phyloP scores from a whole-genome alignment of 305 asterid genomes.

The Withania somnifera region DNA sequence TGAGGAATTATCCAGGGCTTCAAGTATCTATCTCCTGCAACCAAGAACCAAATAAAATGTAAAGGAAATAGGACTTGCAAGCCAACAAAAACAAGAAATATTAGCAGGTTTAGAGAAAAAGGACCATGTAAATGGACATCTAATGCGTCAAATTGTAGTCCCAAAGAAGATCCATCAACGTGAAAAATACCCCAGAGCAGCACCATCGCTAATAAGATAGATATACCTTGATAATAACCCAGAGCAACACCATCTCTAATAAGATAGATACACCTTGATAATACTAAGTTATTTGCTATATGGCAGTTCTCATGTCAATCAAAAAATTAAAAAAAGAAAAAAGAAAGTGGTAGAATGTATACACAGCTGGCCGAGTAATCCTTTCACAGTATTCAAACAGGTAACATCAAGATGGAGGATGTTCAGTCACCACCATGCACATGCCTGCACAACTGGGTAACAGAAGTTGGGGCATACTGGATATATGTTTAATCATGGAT shows the following conservation, averaged over 20 bases:
- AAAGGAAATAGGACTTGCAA: neutral
- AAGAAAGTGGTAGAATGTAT: neutral
- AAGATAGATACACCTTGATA: neutral
- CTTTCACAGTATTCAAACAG: neutral
- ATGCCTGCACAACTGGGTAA: neutral
- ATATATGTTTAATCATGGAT: no score
- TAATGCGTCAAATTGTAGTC: neutral
- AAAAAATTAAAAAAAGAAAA: neutral
- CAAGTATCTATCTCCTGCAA: conserved; percentile 84
- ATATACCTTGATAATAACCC: neutral
- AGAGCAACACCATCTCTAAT: neutral
- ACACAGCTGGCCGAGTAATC: neutral
- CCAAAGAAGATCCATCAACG: neutral
- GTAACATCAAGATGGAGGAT: neutral
- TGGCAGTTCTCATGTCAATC: neutral
- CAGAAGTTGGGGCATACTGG: neutral
- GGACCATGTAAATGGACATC: neutral
- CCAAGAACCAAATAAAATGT: neutral
- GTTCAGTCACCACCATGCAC: neutral
- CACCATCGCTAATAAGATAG: neutral
- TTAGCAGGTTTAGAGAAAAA: neutral
- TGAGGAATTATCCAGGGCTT: conserved; percentile 92
- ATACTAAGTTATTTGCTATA: neutral
- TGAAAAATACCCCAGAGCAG: neutral
- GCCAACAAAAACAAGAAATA: neutral